A percentile compares a stretch with the other conserved stretches of the same genome.
Conservation (phyloP, 805 yeast genomes). For the Hermanozyma aechmeae region DNA sequence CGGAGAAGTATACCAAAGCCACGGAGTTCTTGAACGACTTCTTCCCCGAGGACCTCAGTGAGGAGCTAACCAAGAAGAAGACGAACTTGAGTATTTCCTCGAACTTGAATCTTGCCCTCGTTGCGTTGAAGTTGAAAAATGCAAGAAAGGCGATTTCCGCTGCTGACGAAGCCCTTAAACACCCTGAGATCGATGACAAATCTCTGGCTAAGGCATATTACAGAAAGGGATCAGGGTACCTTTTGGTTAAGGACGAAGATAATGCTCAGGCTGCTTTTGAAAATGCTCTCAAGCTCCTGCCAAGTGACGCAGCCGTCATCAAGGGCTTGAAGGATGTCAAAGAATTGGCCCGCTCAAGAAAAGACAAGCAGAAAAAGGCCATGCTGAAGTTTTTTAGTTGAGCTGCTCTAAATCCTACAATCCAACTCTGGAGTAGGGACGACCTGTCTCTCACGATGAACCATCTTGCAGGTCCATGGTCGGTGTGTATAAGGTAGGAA, state of each 20-base stretch:
- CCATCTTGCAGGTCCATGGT: too few relatives aligned
- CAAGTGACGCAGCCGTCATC: conserved; percentile 62
- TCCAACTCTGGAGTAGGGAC: too few relatives aligned
- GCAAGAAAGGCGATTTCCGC: conserved; percentile 47
- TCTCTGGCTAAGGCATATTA: conserved; percentile 78
- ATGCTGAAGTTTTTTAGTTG: conserved; percentile 56
- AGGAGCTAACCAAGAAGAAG: conserved; percentile 41
- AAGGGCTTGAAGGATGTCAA: conserved; percentile 58
- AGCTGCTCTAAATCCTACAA: too few relatives aligned
- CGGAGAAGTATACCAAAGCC: conserved; percentile 66
- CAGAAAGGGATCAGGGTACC: conserved; percentile 74
- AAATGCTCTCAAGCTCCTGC: conserved; percentile 54
- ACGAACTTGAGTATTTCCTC: conserved; percentile 53
- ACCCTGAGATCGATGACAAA: conserved; percentile 48
- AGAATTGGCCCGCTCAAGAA: conserved; percentile 39
- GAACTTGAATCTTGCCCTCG: conserved; percentile 65
- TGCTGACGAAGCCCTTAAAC: conserved; percentile 58
- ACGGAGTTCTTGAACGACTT: conserved; percentile 59
- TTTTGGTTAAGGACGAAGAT: conserved; percentile 56
- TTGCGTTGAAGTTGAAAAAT: conserved; percentile 54
- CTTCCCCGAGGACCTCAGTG: conserved; percentile 59
- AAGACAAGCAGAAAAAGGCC: conserved; percentile 64
- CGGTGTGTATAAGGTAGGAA: too few relatives aligned
- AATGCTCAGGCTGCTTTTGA: conserved; percentile 59
- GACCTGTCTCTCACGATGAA: too few relatives aligned